A percentile compares a stretch with the other conserved stretches of the same genome.
Evolutionary conservation across 352 stramenopile species (phyloP).

Genomic region (Pythium brachiatum): DNA sequence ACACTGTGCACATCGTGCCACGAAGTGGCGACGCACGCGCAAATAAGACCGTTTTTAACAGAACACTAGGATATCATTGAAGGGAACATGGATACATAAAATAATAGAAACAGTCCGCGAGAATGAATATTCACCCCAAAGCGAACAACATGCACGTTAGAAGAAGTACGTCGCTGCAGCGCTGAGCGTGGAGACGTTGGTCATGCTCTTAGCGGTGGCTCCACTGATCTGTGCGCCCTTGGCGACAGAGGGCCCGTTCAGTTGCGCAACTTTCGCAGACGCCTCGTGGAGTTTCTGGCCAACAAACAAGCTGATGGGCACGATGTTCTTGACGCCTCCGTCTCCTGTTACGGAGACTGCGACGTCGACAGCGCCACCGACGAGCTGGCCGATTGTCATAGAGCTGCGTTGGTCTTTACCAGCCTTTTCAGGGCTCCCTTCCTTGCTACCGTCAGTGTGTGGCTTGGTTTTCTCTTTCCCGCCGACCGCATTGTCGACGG

Average conservation of each 20-base stretch:
- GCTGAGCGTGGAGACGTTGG: no score
- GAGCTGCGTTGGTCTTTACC: neutral
- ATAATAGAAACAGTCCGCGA: neutral
- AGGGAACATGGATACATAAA: neutral
- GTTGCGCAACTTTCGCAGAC: constrained; percentile 9
- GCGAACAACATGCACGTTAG: no score
- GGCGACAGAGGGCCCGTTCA: constrained; percentile 8
- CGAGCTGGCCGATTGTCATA: constrained; percentile 6
- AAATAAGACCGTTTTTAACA: neutral
- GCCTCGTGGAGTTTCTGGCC: constrained; percentile 23
- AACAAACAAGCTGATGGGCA: constrained; percentile 21
- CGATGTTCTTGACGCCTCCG: constrained; percentile 15
- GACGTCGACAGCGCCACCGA: neutral
- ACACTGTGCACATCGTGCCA: constrained; percentile 2
- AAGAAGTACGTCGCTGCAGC: no score
- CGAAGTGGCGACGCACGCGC: neutral
- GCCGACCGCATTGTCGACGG: no score
- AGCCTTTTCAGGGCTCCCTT: constrained; percentile 14
- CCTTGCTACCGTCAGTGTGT: no score
- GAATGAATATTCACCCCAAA: no score
- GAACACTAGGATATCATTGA: neutral
- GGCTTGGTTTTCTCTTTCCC: no score
- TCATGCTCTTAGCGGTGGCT: no score
- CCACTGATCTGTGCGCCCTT: no score
- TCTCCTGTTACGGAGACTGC: constrained; percentile 2